phyloP scores from a whole-genome alignment of 2,329 filamentous ascomycete species.

The Arthrobotrys pseudoclavata region DNA sequence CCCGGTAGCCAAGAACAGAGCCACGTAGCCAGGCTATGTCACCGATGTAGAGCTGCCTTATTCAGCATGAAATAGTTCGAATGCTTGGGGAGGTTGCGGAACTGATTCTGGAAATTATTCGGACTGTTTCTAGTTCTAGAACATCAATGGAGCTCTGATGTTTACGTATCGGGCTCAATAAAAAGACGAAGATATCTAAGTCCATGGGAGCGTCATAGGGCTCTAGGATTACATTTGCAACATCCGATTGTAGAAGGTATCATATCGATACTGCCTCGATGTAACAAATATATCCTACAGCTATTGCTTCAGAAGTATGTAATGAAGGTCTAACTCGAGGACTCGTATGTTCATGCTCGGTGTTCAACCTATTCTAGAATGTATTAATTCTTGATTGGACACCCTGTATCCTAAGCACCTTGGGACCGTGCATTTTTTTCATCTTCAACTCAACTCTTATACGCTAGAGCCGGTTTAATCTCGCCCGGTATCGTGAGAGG shows the following conservation, averaged over 20 bases:
- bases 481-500: too few species aligned
- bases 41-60: constrained; percentile 32
- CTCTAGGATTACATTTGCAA: background rate
- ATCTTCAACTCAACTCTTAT: too few species aligned
- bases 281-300: constrained; percentile 9
- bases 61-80: constrained; percentile 37
- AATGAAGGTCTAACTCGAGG: too few species aligned
- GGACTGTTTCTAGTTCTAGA: constrained; percentile 27
- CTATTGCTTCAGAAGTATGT: background rate
- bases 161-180: constrained; percentile 6
- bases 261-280: constrained; percentile 16
- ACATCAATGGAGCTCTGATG: constrained; percentile 37
- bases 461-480: too few species aligned
- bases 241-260: constrained; percentile 11
- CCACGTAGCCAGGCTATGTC: constrained; percentile 22
- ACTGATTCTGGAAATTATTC: constrained; percentile 36
- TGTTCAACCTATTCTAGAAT: background rate
- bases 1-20: constrained; percentile 20
- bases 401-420: background rate
- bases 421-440: too few species aligned
- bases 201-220: background rate
- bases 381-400: background rate
- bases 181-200: background rate
- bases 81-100: background rate
- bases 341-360: too few species aligned